phyloP scores from a whole-genome alignment of 148 eudicot genomes.

The Fagopyrum homotropicum region DNA sequence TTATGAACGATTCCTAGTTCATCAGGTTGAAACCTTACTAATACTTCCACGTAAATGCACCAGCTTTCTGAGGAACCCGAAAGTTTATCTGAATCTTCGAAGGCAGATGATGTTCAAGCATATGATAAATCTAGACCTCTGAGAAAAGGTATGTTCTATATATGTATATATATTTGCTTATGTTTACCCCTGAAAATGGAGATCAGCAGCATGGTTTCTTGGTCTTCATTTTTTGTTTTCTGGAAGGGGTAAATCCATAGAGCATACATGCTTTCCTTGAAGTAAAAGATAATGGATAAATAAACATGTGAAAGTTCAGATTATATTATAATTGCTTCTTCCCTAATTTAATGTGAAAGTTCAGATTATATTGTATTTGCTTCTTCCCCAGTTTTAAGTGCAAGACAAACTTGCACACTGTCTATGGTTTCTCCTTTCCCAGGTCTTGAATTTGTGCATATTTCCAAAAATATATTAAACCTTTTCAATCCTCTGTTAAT shows the following conservation, averaged over 20 bases:
- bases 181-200: neutral
- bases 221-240: neutral
- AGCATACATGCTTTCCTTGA: neutral
- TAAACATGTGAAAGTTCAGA: neutral
- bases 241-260: neutral
- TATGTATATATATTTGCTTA: too few species aligned
- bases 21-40: neutral
- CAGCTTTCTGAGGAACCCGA: slow-evolving; percentile 69
- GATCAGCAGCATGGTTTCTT: neutral
- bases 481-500: neutral
- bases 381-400: neutral
- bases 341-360: neutral
- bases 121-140: slow-evolving; percentile 47
- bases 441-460: neutral
- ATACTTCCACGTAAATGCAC: neutral
- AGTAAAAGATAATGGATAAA: neutral
- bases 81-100: slow-evolving; percentile 52
- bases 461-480: neutral
- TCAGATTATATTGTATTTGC: neutral
- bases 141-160: slow-evolving; percentile 48
- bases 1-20: neutral
- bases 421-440: neutral
- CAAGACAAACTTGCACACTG: neutral
- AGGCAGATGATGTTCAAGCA: slow-evolving; percentile 39
- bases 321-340: neutral